Conservation (phyloP, 2,329 filamentous ascomycete species). For the Epichloe gansuensis region DNA sequence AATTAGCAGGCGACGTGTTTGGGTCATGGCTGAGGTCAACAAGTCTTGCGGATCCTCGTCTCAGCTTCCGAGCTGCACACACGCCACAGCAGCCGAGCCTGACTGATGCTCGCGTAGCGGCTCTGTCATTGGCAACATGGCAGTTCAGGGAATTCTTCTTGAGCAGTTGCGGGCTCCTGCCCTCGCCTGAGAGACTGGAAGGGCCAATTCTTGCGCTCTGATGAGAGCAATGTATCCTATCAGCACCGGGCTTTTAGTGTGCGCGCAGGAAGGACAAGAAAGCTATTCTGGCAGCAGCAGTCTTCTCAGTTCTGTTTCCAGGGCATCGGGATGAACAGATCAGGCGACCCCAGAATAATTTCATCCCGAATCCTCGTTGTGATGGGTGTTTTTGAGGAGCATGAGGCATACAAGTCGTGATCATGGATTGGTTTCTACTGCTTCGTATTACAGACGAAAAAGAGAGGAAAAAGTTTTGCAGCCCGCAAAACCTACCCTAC, state of each 20-base stretch:
- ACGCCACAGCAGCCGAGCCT: constrained; percentile 1
- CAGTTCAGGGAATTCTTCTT: neutral
- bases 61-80: constrained; percentile 1
- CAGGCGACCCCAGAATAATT: no score
- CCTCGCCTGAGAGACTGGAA: neutral
- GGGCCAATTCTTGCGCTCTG: neutral
- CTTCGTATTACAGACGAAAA: no score
- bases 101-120: neutral
- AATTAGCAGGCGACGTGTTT: neutral
- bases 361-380: no score
- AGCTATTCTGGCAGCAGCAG: neutral
- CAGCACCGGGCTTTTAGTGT: neutral
- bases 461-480: no score
- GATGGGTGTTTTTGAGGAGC: no score
- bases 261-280: neutral
- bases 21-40: neutral
- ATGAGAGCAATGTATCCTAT: neutral
- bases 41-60: neutral
- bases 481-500: neutral
- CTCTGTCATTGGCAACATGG: neutral
- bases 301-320: no score
- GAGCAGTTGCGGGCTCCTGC: neutral
- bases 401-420: neutral
- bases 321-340: no score
- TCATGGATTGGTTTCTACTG: no score